phyloP scores from a whole-genome alignment of 805 yeast genomes.

The Diddensiella transvaalensis region DNA sequence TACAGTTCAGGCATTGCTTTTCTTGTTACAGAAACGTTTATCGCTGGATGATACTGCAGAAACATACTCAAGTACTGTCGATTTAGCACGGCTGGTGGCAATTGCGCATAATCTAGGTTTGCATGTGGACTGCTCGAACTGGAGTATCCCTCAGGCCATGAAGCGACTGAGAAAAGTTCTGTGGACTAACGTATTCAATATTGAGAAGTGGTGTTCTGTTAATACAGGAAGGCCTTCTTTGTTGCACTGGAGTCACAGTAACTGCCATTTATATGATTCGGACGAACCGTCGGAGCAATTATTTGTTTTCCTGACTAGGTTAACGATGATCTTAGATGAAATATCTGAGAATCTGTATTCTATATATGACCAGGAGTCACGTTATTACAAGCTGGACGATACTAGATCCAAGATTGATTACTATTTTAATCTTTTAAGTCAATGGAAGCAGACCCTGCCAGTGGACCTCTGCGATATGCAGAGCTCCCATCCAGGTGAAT shows the following conservation, averaged over 20 bases:
- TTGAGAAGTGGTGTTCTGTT: conserved; percentile 37
- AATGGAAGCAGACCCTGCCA: conserved; percentile 29
- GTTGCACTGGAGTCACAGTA: conserved; percentile 21
- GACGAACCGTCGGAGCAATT: conserved; percentile 28
- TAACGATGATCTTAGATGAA: conserved; percentile 29
- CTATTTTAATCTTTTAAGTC: conserved; percentile 20
- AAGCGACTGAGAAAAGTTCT: conserved; percentile 32
- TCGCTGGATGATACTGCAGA: conserved; percentile 32
- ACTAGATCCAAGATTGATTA: conserved; percentile 19
- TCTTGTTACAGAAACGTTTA: conserved; percentile 31
- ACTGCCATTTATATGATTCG: conserved; percentile 20
- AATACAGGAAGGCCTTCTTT: conserved; percentile 34
- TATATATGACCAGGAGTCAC: conserved; percentile 15
- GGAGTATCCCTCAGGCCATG: conserved; percentile 34
- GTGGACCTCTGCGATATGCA: conserved; percentile 28
- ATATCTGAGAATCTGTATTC: conserved; percentile 27
- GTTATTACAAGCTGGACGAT: conserved; percentile 11
- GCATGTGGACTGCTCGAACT: conserved; percentile 34
- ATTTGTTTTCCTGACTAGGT: conserved; percentile 27
- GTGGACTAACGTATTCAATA: conserved; percentile 35
- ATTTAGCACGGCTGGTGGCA: conserved; percentile 30
- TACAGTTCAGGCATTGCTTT: conserved; percentile 33
- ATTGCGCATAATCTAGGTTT: conserved; percentile 32
- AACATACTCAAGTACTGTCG: conserved; percentile 24
- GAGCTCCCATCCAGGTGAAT: conserved; percentile 23